These are phyloP conservation scores for Daldinia concentrica DNA, from an alignment of 495 filamentous ascomycete genomes.

Conservation along the genomic window DNA sequence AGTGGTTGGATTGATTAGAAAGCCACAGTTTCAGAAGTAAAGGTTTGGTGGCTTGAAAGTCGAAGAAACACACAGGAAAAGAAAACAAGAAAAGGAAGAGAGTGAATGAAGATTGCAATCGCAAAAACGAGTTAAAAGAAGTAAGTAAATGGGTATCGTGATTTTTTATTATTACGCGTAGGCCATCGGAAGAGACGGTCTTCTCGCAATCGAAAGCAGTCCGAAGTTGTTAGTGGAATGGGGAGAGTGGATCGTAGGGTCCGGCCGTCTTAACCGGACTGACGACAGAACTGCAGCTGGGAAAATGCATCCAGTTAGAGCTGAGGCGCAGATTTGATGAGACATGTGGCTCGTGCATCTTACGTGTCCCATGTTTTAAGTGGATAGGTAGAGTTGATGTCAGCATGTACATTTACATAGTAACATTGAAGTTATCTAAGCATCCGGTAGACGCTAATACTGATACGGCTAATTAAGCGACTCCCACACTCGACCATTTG, in stretches of 20 bases:
- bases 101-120: conserved; percentile 21
- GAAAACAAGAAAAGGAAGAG: neutral
- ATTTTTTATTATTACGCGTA: neutral
- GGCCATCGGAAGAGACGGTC: conserved; percentile 39
- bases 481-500: conserved; percentile 50
- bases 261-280: conserved; percentile 7
- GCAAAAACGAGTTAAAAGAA: conserved; percentile 1
- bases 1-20: conserved; percentile 9
- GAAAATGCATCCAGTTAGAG: neutral
- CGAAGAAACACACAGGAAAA: conserved; percentile 13
- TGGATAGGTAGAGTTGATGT: too few species aligned
- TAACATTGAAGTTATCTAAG: neutral
- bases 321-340: conserved; percentile 7
- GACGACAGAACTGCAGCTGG: conserved; percentile 16
- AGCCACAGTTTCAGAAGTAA: conserved; percentile 4
- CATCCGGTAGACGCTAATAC: conserved; percentile 40
- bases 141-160: conserved; percentile 17
- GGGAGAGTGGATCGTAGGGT: conserved; percentile 15
- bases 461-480: conserved; percentile 53
- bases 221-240: conserved; percentile 13
- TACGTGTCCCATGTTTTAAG: conserved; percentile 30
- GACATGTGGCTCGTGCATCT: conserved; percentile 24
- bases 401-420: too few species aligned
- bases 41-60: neutral
- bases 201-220: conserved; percentile 15